A percentile compares a stretch with the other conserved stretches of the same genome.
Conservation (phyloP, 2,329 filamentous ascomycete genomes). For the Macrophomina phaseolina region DNA sequence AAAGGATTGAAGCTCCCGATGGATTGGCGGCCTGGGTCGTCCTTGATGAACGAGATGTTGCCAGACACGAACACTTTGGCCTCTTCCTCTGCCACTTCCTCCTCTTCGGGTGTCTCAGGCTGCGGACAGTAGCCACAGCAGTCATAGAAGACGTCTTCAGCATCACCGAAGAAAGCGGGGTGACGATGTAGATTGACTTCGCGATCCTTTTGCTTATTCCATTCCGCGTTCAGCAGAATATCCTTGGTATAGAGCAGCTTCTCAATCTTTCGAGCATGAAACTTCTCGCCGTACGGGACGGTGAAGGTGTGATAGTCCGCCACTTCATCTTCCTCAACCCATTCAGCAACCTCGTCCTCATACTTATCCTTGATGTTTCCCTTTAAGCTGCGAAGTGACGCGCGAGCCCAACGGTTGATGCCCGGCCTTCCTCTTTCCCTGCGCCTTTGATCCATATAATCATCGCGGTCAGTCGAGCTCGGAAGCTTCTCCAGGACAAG, state of each 20-base stretch:
- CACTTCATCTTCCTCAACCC: constrained; percentile 77
- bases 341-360: constrained; percentile 83
- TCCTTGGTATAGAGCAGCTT: constrained; percentile 83
- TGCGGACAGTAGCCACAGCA: constrained; percentile 81
- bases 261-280: constrained; percentile 72
- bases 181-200: constrained; percentile 80
- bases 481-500: constrained; percentile 81
- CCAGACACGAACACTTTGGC: constrained; percentile 78
- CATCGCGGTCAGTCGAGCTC: constrained; percentile 68
- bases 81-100: constrained; percentile 73
- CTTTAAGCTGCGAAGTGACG: constrained; percentile 51
- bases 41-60: constrained; percentile 73
- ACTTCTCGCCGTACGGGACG: constrained; percentile 67
- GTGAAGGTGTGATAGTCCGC: constrained; percentile 75
- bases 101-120: constrained; percentile 72
- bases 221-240: constrained; percentile 79
- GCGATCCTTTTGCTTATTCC: constrained; percentile 80
- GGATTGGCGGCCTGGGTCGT: constrained; percentile 79
- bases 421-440: constrained; percentile 72
- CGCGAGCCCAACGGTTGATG: constrained; percentile 48
- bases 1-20: constrained; percentile 79
- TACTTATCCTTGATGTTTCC: constrained; percentile 79
- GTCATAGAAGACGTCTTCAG: constrained; percentile 75
- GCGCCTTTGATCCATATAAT: constrained; percentile 73
- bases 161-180: constrained; percentile 81